phyloP scores from a whole-genome alignment of 2,329 filamentous ascomycete genomes.

The Periconia sp. region DNA sequence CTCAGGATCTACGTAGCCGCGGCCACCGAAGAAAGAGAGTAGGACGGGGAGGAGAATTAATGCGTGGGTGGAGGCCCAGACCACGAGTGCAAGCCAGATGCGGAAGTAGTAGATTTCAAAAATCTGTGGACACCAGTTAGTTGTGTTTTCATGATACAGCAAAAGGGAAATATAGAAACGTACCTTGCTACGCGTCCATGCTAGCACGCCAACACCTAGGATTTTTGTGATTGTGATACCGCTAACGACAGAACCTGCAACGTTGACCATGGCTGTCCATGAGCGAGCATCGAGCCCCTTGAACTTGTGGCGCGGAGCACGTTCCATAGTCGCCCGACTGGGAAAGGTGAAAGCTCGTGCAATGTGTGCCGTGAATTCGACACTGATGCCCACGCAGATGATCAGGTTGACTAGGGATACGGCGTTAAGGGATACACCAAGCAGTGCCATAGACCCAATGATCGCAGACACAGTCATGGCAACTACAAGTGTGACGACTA shows the following conservation, averaged over 20 bases:
- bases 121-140: conserved; percentile 55
- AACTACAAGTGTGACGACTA: conserved; percentile 83
- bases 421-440: conserved; percentile 87
- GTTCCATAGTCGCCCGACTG: conserved; percentile 77
- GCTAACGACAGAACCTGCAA: conserved; percentile 91
- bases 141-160: neutral
- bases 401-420: conserved; percentile 94
- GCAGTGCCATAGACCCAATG: conserved; percentile 89
- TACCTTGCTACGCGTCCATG: conserved; percentile 85
- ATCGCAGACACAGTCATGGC: conserved; percentile 94
- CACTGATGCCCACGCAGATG: conserved; percentile 93
- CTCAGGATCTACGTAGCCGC: conserved; percentile 82
- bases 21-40: conserved; percentile 80
- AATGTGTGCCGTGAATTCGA: conserved; percentile 97
- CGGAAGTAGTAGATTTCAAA: conserved; percentile 99
- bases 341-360: conserved; percentile 96
- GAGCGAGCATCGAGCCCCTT: conserved; percentile 80
- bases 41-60: conserved; percentile 90
- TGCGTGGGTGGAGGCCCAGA: conserved; percentile 86
- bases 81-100: conserved; percentile 88
- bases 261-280: conserved; percentile 92
- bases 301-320: conserved; percentile 71
- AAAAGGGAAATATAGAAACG: conserved; percentile 3
- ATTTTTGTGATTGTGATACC: conserved; percentile 97
- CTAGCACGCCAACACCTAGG: conserved; percentile 85